phyloP scores from a whole-genome alignment of 441 rosid species.

The Gossypium schwendimanii region DNA sequence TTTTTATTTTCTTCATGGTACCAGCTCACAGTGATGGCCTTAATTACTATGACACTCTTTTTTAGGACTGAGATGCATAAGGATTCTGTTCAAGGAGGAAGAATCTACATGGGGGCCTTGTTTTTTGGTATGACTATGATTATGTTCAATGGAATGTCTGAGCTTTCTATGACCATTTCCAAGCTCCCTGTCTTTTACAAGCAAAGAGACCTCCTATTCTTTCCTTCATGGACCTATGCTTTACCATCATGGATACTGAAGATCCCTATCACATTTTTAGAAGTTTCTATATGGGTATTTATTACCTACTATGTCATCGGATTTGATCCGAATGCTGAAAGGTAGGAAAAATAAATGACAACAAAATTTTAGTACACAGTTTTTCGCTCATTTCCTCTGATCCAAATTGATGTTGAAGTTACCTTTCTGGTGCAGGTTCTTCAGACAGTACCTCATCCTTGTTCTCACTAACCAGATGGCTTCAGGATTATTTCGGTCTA shows the following conservation, averaged over 20 bases:
- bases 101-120: conserved; percentile 53
- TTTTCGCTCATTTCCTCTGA: neutral
- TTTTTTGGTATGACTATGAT: conserved; percentile 37
- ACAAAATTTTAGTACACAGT: too few relatives aligned
- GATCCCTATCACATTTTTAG: conserved; percentile 48
- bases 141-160: conserved; percentile 62
- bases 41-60: conserved; percentile 43
- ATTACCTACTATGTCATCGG: conserved; percentile 58
- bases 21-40: conserved; percentile 43
- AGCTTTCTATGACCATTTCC: conserved; percentile 64
- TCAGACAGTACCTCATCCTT: conserved; percentile 19
- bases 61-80: conserved; percentile 53
- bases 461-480: conserved; percentile 16
- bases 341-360: conserved; percentile 26
- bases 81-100: conserved; percentile 40
- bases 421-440: conserved; percentile 25
- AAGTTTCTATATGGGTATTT: conserved; percentile 51
- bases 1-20: neutral
- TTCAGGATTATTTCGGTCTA: neutral
- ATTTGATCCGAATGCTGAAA: conserved; percentile 40
- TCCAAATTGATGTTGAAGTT: neutral
- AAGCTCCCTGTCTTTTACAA: conserved; percentile 92
- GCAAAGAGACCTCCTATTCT: conserved; percentile 73
- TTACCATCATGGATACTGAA: conserved; percentile 61
- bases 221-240: conserved; percentile 71